phyloP scores from a whole-genome alignment of 2,329 filamentous ascomycete species.

The Calonectria hongkongensis region DNA sequence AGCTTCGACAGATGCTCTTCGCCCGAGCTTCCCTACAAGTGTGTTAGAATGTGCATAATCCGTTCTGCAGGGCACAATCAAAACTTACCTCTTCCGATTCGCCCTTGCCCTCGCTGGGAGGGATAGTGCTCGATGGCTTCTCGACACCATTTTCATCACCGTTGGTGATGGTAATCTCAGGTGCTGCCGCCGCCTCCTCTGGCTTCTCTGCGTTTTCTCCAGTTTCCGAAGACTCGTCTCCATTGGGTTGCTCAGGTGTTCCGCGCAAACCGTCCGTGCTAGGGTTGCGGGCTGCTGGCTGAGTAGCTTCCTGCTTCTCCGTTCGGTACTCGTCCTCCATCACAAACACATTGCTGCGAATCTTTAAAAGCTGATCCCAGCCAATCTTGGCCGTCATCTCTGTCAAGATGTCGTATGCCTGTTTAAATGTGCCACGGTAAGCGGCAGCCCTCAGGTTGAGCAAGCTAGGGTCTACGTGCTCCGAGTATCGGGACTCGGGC shows the following conservation, averaged over 20 bases:
- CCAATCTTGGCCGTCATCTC: slow-evolving; percentile 98
- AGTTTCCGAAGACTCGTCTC: slow-evolving; percentile 62
- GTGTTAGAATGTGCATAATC: slow-evolving; percentile 46
- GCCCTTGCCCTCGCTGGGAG: slow-evolving; percentile 84
- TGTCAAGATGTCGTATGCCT: slow-evolving; percentile 94
- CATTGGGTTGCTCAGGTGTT: slow-evolving; percentile 77
- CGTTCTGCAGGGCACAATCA: background rate
- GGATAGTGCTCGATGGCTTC: slow-evolving; percentile 86
- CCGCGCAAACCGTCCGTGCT: slow-evolving; percentile 87
- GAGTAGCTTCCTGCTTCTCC: slow-evolving; percentile 81
- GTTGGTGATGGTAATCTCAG: slow-evolving; percentile 51
- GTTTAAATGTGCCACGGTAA: slow-evolving; percentile 96
- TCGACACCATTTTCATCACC: slow-evolving; percentile 74
- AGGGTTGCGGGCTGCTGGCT: slow-evolving; percentile 77
- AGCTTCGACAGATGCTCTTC: slow-evolving; percentile 90
- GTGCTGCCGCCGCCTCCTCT: slow-evolving; percentile 48
- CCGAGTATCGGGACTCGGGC: slow-evolving; percentile 85
- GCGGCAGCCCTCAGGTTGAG: slow-evolving; percentile 89
- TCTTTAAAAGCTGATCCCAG: slow-evolving; percentile 96
- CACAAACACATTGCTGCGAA: slow-evolving; percentile 96
- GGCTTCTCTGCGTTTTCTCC: slow-evolving; percentile 60
- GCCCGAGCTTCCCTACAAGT: slow-evolving; percentile 73
- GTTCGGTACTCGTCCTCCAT: slow-evolving; percentile 99
- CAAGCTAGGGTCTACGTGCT: slow-evolving; percentile 91
- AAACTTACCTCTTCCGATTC: slow-evolving; percentile 80